Evolutionary conservation across 176 grass and related monocot genomes (phyloP).

Genomic region (Aegilops tauschii): DNA sequence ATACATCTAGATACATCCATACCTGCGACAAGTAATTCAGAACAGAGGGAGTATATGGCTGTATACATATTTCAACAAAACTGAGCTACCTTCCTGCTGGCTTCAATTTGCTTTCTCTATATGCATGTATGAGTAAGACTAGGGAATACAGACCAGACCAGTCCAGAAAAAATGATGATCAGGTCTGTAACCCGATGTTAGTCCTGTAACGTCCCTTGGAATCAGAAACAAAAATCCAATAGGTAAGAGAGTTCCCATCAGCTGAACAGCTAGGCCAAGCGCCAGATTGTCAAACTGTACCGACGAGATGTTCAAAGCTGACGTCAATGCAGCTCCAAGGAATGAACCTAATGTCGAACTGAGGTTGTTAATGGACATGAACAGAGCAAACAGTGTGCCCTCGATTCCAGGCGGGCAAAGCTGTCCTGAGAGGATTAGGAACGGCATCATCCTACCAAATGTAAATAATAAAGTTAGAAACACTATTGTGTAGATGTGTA

Average conservation of each 20-base stretch:
- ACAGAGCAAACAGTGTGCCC: slow-evolving; percentile 75
- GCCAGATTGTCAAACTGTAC: slow-evolving; percentile 61
- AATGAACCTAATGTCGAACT: slow-evolving; percentile 67
- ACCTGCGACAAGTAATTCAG: too few relatives aligned
- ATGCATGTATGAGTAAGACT: slow-evolving; percentile 18
- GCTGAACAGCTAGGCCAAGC: slow-evolving; percentile 42
- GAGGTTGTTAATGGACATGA: slow-evolving; percentile 85
- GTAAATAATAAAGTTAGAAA: slow-evolving; percentile 29
- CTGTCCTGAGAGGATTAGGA: slow-evolving; percentile 69
- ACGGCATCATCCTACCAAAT: slow-evolving; percentile 72
- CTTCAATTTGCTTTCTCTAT: slow-evolving; percentile 30
- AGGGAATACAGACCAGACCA: not conserved
- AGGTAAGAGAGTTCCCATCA: slow-evolving; percentile 49
- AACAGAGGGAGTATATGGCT: not conserved
- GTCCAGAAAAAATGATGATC: slow-evolving; percentile 21
- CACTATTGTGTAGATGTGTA: not conserved
- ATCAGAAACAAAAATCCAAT: slow-evolving; percentile 67
- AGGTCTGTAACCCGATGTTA: slow-evolving; percentile 27
- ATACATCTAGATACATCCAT: too few relatives aligned
- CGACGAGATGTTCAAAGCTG: slow-evolving; percentile 52
- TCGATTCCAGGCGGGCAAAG: slow-evolving; percentile 82
- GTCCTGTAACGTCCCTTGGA: slow-evolving; percentile 61
- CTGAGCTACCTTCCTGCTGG: slow-evolving; percentile 22
- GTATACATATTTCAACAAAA: slow-evolving; percentile 29
- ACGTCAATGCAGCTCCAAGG: slow-evolving; percentile 59